Percentiles rank a stretch among this genome's conserved stretches.
Conservation (phyloP, 1,284 basidiomycete genomes). For the Malassezia furfur region DNA sequence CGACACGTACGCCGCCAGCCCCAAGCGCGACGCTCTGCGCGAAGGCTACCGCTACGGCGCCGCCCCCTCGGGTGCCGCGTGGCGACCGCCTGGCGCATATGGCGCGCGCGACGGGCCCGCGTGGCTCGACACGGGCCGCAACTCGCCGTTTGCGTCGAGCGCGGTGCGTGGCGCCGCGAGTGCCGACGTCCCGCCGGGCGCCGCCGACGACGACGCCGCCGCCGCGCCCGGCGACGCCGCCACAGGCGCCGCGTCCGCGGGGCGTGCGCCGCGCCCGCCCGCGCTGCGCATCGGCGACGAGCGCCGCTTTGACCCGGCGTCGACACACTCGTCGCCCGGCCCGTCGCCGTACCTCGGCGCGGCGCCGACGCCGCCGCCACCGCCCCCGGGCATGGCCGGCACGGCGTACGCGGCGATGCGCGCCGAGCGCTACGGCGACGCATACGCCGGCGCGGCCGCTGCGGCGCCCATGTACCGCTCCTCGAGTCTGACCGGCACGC, state of each 20-base stretch:
- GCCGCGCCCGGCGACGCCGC: not conserved
- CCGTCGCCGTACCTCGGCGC: conserved; percentile 3
- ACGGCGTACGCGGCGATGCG: not conserved
- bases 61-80: not conserved
- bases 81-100: conserved; percentile 4
- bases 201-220: not conserved
- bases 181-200: not conserved
- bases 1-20: conserved; percentile 28
- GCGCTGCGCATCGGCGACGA: not conserved
- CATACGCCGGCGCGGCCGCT: not conserved
- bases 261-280: not conserved
- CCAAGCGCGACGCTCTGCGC: conserved; percentile 30
- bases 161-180: conserved; percentile 6
- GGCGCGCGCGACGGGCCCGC: conserved; percentile 30
- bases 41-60: not conserved
- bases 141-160: conserved; percentile 36
- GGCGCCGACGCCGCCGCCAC: not conserved
- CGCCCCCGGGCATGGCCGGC: not conserved
- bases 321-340: conserved; percentile 3
- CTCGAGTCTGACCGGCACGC: not conserved
- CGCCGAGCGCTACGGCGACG: not conserved
- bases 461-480: conserved; percentile 2
- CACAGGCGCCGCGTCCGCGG: not conserved
- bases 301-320: not conserved
- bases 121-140: conserved; percentile 35